Evolutionary conservation across 306 rosid genomes (phyloP), one percentile per base, ranked within the genome.

Genomic region (Lathyrus sativus): DNA sequence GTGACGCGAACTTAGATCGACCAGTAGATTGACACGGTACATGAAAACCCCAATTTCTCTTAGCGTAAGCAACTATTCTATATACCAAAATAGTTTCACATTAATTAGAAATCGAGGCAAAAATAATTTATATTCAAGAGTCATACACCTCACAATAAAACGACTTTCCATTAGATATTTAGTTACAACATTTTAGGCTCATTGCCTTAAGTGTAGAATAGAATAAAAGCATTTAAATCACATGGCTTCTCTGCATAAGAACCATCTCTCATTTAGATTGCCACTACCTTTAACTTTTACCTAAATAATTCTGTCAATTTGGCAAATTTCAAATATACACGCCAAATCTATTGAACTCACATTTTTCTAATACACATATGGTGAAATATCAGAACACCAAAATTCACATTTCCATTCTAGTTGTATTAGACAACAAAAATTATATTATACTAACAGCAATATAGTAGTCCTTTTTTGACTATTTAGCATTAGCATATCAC

Each of bases 231-330:
- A 31, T 66, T 49, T 66, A 49, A 49, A 33, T 22, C 58, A 48
- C 2, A 18, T 31, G 61, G 9, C 39, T 35, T 35, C 38, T 5
- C 37, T 31, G 6, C 37, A 31, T 33, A 33, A 6, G 8, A 6
- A 33, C 38, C 38, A 33, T 5, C 39, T 35, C 9, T 35, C 39
- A 45, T 45, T 82, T 70, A 78, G 71, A 61, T 42, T 62, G 74
- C 31, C 9, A 57, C 50, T 74, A 67, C 60, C 72, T 78, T 57
- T 18, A 57, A 57, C 38, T 57, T 19, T 29, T 83, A 72, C 76
- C 84, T 15, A 85, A 71, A 67, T 67, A 72, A 77, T 79, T 73
- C 50, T 72, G 70, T 83, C 43, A 85, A 35, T 6, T 35, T 35
- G 39, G 39, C 9, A 35, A 33, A 44, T 33, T 7, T 6, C 38